A percentile compares a stretch with the other conserved stretches of the same genome.
These are phyloP conservation scores for Daldinia concentrica DNA, from an alignment of 495 filamentous ascomycete genomes.

Conservation along the genomic window DNA sequence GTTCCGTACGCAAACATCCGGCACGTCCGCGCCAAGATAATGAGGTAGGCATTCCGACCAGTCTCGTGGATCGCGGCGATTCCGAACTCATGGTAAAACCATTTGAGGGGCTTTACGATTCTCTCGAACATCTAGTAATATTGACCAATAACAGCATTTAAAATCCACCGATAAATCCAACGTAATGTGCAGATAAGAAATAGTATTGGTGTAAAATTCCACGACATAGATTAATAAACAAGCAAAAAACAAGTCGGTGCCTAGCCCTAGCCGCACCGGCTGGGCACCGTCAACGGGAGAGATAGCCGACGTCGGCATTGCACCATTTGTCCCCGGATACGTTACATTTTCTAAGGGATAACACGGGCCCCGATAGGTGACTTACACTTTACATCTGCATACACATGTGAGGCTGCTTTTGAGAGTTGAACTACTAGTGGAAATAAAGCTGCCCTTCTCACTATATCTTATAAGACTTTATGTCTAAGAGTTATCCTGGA, in stretches of 20 bases:
- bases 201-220: slow-evolving; percentile 4
- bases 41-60: slow-evolving; percentile 72
- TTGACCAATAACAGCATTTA: not conserved
- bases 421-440: no score
- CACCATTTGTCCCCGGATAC: slow-evolving; percentile 17
- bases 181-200: not conserved
- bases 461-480: not conserved
- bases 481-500: not conserved
- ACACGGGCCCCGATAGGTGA: slow-evolving; percentile 9
- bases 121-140: slow-evolving; percentile 24
- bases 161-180: slow-evolving; percentile 4
- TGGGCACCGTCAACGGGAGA: slow-evolving; percentile 10
- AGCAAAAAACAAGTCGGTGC: not conserved
- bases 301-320: slow-evolving; percentile 27
- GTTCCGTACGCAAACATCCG: slow-evolving; percentile 84
- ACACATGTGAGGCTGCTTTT: no score
- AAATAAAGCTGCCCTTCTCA: no score
- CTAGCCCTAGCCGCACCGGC: slow-evolving; percentile 1
- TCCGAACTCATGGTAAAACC: slow-evolving; percentile 55
- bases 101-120: slow-evolving; percentile 31
- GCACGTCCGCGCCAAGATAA: slow-evolving; percentile 77
- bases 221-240: not conserved
- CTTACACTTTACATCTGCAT: not conserved
- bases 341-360: slow-evolving; percentile 18
- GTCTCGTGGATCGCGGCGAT: slow-evolving; percentile 61